Evolutionary conservation across 2,329 filamentous ascomycete species (phyloP), one percentile per base, ranked within the genome.

Genomic region (Phyllosticta capitalensis): DNA sequence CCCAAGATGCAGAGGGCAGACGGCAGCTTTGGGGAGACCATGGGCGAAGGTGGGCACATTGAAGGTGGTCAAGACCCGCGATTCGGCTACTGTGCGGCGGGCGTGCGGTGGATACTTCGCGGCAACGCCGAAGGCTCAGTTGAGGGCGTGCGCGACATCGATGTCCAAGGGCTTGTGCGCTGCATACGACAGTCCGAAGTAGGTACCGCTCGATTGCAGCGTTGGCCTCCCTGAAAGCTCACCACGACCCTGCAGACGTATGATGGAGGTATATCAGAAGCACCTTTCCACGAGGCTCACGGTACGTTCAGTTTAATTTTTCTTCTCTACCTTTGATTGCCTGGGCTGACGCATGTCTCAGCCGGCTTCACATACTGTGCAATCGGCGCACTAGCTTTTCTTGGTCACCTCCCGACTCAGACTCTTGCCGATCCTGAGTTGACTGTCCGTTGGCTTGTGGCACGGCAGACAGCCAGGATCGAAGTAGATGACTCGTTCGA

Each of bases 341-440:
- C 19, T 33, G 57, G 61, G 52, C 61, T 45, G 60, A 60, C 28
- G 62, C 52, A 91, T 45, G 61, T 61, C 28, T 63, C 54, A 91
- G 89, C 90, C 65, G 94, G 94, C 20, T 92, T 95, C 71, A 91
- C 90, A 9, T 96, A 92, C 76, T 96, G 91, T 72, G 91, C 87
- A 7, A 81, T 96, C 58, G 85, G 84, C 10, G 87, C 90, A 4
- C 77, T 97, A 5, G 82, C 84, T 1, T 83, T 96, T 55, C 78
- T 96, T n/a, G 83, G 84, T 61, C 82, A 84, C 10, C 79, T 87
- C 1, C 74, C 77, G 1, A 54, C 28, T 51, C 52, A 14, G 69
- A 73, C 28, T 68, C 66, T 77, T 5, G 67, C 68, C 5, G 69
- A 76, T 58, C 71, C 76, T 2, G 64, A 66, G 9, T 61, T 68